Evolutionary conservation across 2,329 filamentous ascomycete species (phyloP).

Genomic region (Talaromyces pinophilus): DNA sequence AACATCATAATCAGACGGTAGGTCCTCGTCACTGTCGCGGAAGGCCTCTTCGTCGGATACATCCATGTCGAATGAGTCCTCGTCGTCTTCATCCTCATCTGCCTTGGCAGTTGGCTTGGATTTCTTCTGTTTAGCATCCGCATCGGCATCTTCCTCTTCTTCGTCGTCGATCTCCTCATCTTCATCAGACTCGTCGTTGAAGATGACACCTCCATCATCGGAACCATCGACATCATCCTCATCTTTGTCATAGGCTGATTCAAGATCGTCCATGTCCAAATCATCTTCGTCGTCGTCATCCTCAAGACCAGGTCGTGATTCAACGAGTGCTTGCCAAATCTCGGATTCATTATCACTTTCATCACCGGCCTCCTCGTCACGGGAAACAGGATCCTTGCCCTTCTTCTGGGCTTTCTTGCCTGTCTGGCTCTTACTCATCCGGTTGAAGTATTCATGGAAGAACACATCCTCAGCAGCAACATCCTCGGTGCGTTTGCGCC

Average conservation of each 20-base stretch:
- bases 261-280: conserved; percentile 57
- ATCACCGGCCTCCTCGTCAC: conserved; percentile 46
- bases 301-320: conserved; percentile 75
- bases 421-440: conserved; percentile 65
- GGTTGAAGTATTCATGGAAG: conserved; percentile 96
- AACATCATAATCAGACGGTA: conserved; percentile 54
- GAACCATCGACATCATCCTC: conserved; percentile 43
- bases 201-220: conserved; percentile 48
- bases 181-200: conserved; percentile 51
- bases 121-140: conserved; percentile 27
- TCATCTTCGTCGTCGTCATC: conserved; percentile 61
- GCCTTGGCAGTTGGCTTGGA: background rate
- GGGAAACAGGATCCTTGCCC: conserved; percentile 43
- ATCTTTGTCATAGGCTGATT: conserved; percentile 55
- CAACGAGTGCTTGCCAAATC: conserved; percentile 88
- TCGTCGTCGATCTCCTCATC: conserved; percentile 42
- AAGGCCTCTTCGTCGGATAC: conserved; percentile 50
- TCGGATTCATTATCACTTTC: conserved; percentile 71
- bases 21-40: conserved; percentile 56
- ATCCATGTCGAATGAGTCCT: conserved; percentile 56
- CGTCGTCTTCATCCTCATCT: conserved; percentile 37
- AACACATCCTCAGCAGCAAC: conserved; percentile 91
- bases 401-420: conserved; percentile 59
- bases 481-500: conserved; percentile 84
- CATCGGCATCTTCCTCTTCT: conserved; percentile 31